phyloP scores from a whole-genome alignment of 139 green algal species.

The Spirogloea muscicola region DNA sequence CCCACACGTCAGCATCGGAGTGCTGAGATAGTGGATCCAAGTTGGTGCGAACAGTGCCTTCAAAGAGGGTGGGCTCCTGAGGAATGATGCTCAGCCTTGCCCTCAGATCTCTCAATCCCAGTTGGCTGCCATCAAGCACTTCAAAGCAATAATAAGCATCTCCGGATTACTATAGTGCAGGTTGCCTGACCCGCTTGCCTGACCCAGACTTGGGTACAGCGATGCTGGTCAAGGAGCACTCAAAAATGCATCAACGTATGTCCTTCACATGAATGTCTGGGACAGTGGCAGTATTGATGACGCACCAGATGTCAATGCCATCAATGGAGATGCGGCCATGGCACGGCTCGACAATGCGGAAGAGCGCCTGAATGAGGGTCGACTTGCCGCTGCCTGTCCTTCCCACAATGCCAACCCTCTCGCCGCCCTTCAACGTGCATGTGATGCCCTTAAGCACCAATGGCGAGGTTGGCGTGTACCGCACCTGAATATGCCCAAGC shows the following conservation, averaged over 20 bases:
- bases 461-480: conserved; percentile 70
- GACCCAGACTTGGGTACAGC: no score
- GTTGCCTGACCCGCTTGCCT: no score
- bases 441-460: conserved; percentile 63
- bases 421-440: conserved; percentile 43
- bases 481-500: background rate
- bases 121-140: conserved; percentile 68
- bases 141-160: no score
- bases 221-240: no score
- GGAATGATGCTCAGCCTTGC: conserved; percentile 66
- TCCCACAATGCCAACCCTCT: conserved; percentile 69
- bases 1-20: conserved; percentile 63
- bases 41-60: conserved; percentile 81
- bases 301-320: conserved; percentile 68
- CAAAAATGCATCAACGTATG: no score
- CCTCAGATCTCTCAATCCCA: conserved; percentile 68
- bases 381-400: conserved; percentile 59
- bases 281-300: no score
- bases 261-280: no score
- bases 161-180: no score
- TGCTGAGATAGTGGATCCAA: conserved; percentile 80
- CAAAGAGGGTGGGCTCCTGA: conserved; percentile 92
- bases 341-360: conserved; percentile 62
- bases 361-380: conserved; percentile 66
- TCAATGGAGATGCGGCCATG: conserved; percentile 80